phyloP scores from a whole-genome alignment of 2,329 filamentous ascomycete genomes.

The Aspergillus quadricinctus region DNA sequence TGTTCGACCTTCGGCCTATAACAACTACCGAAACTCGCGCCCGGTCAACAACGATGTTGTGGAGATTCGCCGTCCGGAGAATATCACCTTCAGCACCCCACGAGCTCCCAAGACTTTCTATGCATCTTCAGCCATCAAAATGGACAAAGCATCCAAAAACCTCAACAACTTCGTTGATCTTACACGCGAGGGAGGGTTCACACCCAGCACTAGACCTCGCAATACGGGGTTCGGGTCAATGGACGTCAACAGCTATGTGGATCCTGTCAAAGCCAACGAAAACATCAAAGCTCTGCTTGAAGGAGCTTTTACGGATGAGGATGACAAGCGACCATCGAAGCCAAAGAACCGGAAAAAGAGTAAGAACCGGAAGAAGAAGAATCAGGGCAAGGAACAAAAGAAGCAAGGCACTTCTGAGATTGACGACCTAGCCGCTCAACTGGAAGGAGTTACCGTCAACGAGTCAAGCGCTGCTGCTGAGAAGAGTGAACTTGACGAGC shows the following conservation, averaged over 20 bases:
- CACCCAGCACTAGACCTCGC: constrained; percentile 44
- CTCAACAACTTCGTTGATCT: constrained; percentile 48
- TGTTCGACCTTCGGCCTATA: constrained; percentile 34
- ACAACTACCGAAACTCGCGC: constrained; percentile 22
- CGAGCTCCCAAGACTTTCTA: constrained; percentile 51
- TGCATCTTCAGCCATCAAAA: constrained; percentile 41
- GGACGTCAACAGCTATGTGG: constrained; percentile 51
- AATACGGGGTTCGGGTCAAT: constrained; percentile 50
- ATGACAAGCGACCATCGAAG: constrained; percentile 39
- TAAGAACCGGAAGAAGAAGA: constrained; percentile 5
- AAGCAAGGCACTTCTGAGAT: constrained; percentile 29
- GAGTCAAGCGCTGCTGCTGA: constrained; percentile 25
- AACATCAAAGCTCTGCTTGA: constrained; percentile 50
- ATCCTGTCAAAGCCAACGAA: constrained; percentile 47
- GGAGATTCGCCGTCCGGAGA: constrained; percentile 48
- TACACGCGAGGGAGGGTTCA: constrained; percentile 44
- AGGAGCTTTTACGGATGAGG: constrained; percentile 49
- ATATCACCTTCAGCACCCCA: constrained; percentile 46
- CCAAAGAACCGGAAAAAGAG: constrained; percentile 36
- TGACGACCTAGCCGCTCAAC: constrained; percentile 41
- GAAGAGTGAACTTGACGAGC: constrained; percentile 34
- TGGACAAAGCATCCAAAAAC: constrained; percentile 41
- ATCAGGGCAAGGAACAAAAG: constrained; percentile 15
- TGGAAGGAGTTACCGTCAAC: constrained; percentile 41
- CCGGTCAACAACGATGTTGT: constrained; percentile 30